These are phyloP conservation scores for Pestalotiopsis sp. DNA, from an alignment of 2,329 filamentous ascomycete species.

Conservation along the genomic window DNA sequence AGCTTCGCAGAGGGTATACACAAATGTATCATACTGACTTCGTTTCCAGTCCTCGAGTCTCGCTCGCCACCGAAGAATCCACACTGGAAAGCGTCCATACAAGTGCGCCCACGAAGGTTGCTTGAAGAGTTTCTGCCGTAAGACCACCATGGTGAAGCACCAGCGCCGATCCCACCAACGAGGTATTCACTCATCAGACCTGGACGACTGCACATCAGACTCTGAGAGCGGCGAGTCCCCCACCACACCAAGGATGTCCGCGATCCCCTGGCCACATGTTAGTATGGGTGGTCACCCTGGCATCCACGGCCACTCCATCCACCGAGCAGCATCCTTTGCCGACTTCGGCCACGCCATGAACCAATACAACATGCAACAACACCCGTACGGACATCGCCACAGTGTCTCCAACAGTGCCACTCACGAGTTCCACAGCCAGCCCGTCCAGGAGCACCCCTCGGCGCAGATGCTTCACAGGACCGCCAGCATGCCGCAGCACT, in stretches of 20 bases:
- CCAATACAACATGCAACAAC: conserved; percentile 44
- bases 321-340: conserved; percentile 56
- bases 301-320: conserved; percentile 41
- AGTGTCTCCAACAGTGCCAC: conserved; percentile 44
- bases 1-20: not conserved
- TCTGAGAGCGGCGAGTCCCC: conserved; percentile 62
- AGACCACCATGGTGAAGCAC: conserved; percentile 72
- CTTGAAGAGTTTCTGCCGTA: conserved; percentile 70
- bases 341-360: conserved; percentile 55
- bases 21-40: not conserved
- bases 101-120: conserved; percentile 64
- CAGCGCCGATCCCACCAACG: conserved; percentile 63
- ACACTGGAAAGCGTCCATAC: conserved; percentile 68
- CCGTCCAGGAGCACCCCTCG: conserved; percentile 45
- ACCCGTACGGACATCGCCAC: conserved; percentile 47
- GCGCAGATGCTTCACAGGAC: conserved; percentile 52
- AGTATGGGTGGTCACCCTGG: conserved; percentile 40
- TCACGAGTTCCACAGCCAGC: conserved; percentile 45
- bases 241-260: conserved; percentile 56
- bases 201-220: conserved; percentile 57
- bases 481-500: conserved; percentile 44
- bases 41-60: conserved; percentile 61
- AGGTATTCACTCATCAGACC: conserved; percentile 56
- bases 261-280: conserved; percentile 52
- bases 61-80: conserved; percentile 65